Base-by-base conservation (phyloP, 2,329 filamentous ascomycete species). In the Aspergillus ochraceus region DNA sequence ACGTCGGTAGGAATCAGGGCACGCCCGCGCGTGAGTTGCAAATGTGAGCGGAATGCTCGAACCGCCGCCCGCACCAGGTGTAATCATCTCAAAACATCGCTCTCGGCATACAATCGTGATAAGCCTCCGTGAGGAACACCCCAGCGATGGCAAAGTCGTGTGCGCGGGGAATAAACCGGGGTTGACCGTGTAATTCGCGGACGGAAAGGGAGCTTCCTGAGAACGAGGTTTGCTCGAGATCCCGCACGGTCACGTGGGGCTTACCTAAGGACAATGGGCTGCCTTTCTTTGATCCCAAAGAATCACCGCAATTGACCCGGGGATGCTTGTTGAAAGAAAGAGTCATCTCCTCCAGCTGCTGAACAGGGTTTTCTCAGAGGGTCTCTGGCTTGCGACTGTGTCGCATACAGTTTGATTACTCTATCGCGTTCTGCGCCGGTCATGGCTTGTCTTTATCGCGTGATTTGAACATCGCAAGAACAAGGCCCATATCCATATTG, bases 21-120 rank as follows among this genome's bases (percentile, higher is more conserved):
- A 65, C 64, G 66, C 66, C 66, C 67, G 71, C 73, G 71, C 68
- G 71, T 70, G 66, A 64, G 63, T 62, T 56, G 65, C 65, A 66
- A 60, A 71, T 70, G 65, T 67, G 74, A 77, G 75, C 75, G 67
- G 65, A 70, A 67, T 74, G 73, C 73, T 77, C 74, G 64, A 70
- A 71, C 70, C 71, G 69, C 70, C 68, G 62, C 70, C 64, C 61
- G 68, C 70, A 69, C 69, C 68, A 71, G 62, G 60, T 70, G 66
- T 73, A 68, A 77, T 67, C 74, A 77, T 77, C 66, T 76, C 74
- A 76, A 60, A 65, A 67, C 49, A 59, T 59, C 61, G 51, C 52
- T 51, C 52, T 46, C 52, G 60, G 54, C 66, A 71, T 73, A 20
- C 24, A 65, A 32, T 62, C 52, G 54, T 39, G 12, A 53, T 47